Evolutionary conservation across 2,329 filamentous ascomycete species (phyloP).

Genomic region (Elsinoe fawcettii): DNA sequence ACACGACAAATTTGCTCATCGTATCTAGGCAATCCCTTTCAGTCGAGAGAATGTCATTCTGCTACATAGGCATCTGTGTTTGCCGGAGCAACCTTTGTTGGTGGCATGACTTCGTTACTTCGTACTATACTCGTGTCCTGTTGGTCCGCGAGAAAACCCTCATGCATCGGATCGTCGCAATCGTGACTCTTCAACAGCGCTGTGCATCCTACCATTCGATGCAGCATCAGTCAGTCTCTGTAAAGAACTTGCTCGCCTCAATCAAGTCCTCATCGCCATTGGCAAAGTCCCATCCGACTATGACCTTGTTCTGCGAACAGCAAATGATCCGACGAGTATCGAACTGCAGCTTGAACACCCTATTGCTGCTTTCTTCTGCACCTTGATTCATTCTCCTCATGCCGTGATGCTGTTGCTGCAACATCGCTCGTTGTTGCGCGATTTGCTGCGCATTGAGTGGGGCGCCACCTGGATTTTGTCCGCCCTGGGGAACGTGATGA

Average conservation of each 20-base stretch:
- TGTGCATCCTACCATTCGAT: background rate
- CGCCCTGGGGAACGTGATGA: constrained; percentile 9
- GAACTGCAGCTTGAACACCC: constrained; percentile 96
- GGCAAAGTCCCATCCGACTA: constrained; percentile 97
- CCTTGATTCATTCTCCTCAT: constrained; percentile 26
- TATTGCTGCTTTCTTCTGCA: constrained; percentile 34
- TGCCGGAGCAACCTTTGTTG: background rate
- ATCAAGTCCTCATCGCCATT: constrained; percentile 63
- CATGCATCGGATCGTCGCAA: background rate
- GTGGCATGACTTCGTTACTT: background rate
- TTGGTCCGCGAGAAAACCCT: background rate
- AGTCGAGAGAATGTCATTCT: background rate
- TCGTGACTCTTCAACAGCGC: background rate
- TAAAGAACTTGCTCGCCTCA: constrained; percentile 21
- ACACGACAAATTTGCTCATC: background rate
- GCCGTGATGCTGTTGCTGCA: constrained; percentile 23
- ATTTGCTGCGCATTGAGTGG: constrained; percentile 12
- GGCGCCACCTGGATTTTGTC: background rate
- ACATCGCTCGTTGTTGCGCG: constrained; percentile 14
- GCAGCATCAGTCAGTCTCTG: constrained; percentile 17
- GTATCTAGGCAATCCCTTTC: background rate
- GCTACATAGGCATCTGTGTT: background rate
- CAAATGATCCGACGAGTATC: constrained; percentile 89
- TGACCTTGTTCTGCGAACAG: constrained; percentile 82
- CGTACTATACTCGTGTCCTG: background rate